Percentiles rank a stretch among this genome's conserved stretches.
phyloP scores from a whole-genome alignment of 1,284 basidiomycete species.

The Schizophyllum amplum region DNA sequence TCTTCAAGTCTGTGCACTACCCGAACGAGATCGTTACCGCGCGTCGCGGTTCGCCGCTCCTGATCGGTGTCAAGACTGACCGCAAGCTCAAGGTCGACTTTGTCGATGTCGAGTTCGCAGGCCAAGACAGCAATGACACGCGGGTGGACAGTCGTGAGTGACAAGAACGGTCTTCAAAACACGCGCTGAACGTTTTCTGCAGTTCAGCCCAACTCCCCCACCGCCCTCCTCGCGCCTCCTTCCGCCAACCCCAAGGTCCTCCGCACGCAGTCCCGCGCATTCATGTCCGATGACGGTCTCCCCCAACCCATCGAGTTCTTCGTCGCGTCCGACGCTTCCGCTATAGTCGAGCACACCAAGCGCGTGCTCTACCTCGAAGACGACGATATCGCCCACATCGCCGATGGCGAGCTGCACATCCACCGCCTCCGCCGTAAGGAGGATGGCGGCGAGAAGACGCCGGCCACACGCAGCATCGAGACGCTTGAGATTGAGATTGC shows the following conservation, averaged over 20 bases:
- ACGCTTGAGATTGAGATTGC: slow-evolving; percentile 98
- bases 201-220: slow-evolving; percentile 45
- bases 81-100: slow-evolving; percentile 99
- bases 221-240: slow-evolving; percentile 72
- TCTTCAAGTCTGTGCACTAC: slow-evolving; percentile 97
- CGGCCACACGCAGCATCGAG: slow-evolving; percentile 91
- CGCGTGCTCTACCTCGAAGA: slow-evolving; percentile 98
- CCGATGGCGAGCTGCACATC: slow-evolving; percentile 96
- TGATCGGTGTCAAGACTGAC: slow-evolving; percentile 99
- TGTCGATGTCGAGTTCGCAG: slow-evolving; percentile 94
- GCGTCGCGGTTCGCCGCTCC: slow-evolving; percentile 92
- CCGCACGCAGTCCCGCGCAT: slow-evolving; percentile 94
- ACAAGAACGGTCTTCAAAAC: slow-evolving; percentile 1
- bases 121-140: slow-evolving; percentile 53
- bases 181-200: slow-evolving; percentile 15
- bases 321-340: slow-evolving; percentile 94
- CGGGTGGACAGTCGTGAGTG: slow-evolving; percentile 51
- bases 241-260: slow-evolving; percentile 74
- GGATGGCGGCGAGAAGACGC: slow-evolving; percentile 47
- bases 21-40: slow-evolving; percentile 95
- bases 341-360: slow-evolving; percentile 98
- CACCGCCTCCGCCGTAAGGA: slow-evolving; percentile 91
- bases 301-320: slow-evolving; percentile 99
- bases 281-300: slow-evolving; percentile 97
- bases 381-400: slow-evolving; percentile 97